Evolutionary conservation across 768 basidiomycete genomes (phyloP).

Genomic region (Boletus reticulatus): DNA sequence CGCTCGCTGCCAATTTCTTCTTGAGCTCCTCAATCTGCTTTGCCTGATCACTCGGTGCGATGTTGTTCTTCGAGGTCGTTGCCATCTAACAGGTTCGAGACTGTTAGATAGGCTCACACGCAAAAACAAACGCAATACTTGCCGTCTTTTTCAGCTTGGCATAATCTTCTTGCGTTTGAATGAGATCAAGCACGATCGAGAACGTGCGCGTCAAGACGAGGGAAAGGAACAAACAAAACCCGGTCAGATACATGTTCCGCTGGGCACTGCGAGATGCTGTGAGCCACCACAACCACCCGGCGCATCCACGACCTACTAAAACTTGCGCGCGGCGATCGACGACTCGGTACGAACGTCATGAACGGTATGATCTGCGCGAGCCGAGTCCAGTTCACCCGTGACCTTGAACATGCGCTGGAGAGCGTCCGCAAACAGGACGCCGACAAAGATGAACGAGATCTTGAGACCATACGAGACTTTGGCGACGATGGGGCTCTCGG

Average conservation of each 20-base stretch:
- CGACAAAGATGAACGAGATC: slow-evolving; percentile 93
- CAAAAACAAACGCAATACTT: not conserved
- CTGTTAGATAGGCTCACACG: not conserved
- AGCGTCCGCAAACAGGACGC: slow-evolving; percentile 85
- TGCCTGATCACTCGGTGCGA: slow-evolving; percentile 20
- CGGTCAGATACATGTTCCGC: slow-evolving; percentile 89
- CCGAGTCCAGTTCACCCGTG: slow-evolving; percentile 65
- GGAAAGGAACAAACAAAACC: slow-evolving; percentile 93
- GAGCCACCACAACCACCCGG: not conserved
- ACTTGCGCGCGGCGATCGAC: slow-evolving; percentile 88
- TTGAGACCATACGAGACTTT: slow-evolving; percentile 90
- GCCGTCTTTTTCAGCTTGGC: slow-evolving; percentile 72
- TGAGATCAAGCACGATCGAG: slow-evolving; percentile 87
- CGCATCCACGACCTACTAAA: slow-evolving; percentile 60
- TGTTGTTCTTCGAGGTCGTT: slow-evolving; percentile 29
- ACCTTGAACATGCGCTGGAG: slow-evolving; percentile 90
- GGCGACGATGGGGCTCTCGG: slow-evolving; percentile 66
- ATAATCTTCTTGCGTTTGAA: slow-evolving; percentile 87
- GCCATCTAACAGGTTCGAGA: slow-evolving; percentile 29
- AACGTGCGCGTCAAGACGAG: slow-evolving; percentile 92
- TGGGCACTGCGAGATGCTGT: slow-evolving; percentile 54
- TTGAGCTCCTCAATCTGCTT: slow-evolving; percentile 65
- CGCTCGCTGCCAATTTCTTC: slow-evolving; percentile 56
- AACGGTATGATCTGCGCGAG: slow-evolving; percentile 52
- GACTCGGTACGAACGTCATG: slow-evolving; percentile 77